Conservation (phyloP, 2,329 filamentous ascomycete genomes). For the Alternaria rosae region DNA sequence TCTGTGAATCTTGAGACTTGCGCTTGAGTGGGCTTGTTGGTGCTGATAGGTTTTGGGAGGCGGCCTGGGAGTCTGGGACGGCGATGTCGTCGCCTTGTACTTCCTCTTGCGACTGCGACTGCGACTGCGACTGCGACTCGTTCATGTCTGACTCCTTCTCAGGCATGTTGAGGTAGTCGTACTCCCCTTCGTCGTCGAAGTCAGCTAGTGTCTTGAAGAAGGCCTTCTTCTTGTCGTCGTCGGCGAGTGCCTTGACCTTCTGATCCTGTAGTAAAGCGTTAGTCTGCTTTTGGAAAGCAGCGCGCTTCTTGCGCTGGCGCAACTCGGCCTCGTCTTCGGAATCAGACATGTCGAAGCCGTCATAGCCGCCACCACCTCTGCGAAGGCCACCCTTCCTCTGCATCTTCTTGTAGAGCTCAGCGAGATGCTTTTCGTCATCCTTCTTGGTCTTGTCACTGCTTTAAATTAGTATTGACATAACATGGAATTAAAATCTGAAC, state of each 20-base stretch:
- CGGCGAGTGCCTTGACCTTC: conserved; percentile 86
- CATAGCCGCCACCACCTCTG: conserved; percentile 71
- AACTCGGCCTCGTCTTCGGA: conserved; percentile 87
- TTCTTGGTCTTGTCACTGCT: conserved; percentile 77
- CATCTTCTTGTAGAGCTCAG: conserved; percentile 63
- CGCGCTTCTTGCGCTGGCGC: conserved; percentile 79
- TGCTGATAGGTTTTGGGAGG: conserved; percentile 10
- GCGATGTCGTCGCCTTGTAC: conserved; percentile 23
- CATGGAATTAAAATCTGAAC: conserved; percentile 48
- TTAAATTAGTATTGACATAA: conserved; percentile 20
- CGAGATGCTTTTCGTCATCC: conserved; percentile 72
- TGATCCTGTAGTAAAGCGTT: conserved; percentile 88
- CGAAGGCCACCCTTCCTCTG: conserved; percentile 80
- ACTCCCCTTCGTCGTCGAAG: conserved; percentile 72
- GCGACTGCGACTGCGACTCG: conserved; percentile 33
- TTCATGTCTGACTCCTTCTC: conserved; percentile 40
- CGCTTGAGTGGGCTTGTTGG: conserved; percentile 48
- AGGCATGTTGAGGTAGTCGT: conserved; percentile 72
- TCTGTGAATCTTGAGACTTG: conserved; percentile 53
- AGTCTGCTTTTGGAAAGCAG: conserved; percentile 90
- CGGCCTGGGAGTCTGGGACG: conserved; percentile 51
- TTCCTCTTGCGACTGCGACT: conserved; percentile 20
- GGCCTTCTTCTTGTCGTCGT: conserved; percentile 86
- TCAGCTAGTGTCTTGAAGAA: conserved; percentile 93
- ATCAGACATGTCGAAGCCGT: conserved; percentile 79